Evolutionary conservation across 345 rosid species (phyloP).

Genomic region (Brassica nigra): DNA sequence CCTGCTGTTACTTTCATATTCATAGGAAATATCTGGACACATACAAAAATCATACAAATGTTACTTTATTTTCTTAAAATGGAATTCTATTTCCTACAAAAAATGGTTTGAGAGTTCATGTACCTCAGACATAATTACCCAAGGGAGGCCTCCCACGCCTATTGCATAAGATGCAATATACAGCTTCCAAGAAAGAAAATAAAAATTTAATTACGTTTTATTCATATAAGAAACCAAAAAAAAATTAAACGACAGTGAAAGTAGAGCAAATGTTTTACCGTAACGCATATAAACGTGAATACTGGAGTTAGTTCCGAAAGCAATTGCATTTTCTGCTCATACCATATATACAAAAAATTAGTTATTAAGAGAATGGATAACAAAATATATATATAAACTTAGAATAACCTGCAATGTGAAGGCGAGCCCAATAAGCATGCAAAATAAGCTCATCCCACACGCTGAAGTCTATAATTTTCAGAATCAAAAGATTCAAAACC

Average conservation of each 20-base stretch:
- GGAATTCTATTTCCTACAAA: neutral
- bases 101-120: neutral
- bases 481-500: neutral
- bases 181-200: constrained; percentile 20
- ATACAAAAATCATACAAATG: neutral
- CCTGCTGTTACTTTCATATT: constrained; percentile 55
- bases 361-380: neutral
- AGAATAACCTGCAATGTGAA: constrained; percentile 13
- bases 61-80: neutral
- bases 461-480: constrained; percentile 46
- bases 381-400: neutral
- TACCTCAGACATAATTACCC: constrained; percentile 52
- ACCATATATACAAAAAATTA: neutral
- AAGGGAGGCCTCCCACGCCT: constrained; percentile 47
- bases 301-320: constrained; percentile 40
- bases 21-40: constrained; percentile 53
- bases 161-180: constrained; percentile 35
- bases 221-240: neutral
- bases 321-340: constrained; percentile 28
- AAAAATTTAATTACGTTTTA: neutral
- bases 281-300: constrained; percentile 26
- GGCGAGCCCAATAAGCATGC: neutral
- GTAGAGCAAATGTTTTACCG: constrained; percentile 22
- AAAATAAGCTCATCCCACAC: constrained; percentile 44
- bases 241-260: neutral